Evolutionary conservation across 2,329 filamentous ascomycete species (phyloP), one percentile per base, ranked within the genome.

Genomic region (Sordariomycetes sp.): DNA sequence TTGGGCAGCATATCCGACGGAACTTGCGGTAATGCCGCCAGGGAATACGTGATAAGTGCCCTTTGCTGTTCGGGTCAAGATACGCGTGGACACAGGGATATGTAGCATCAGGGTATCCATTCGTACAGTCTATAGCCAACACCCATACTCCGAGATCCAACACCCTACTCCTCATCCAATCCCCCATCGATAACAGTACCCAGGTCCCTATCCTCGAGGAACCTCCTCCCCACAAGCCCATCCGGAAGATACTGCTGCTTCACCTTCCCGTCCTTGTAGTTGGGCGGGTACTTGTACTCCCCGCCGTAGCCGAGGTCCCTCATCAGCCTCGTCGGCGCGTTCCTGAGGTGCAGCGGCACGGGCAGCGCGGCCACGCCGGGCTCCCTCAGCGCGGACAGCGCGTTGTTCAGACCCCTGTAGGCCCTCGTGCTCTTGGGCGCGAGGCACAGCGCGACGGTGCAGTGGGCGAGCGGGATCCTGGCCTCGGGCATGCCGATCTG

Each of bases 401-500:
- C 92, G 60, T 88, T 94, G 62, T 87, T 88, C 16, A 97, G 72
- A 0, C 83, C 90, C 32, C 93, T 78, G 69, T 99, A 99, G 2
- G 88, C 86, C 40, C 92, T 78, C 1, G 91, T 97, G 64, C 87
- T 93, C 75, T 99, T 97, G 1, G 86, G 87, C 0, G 92, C 87
- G 18, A 90, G 75, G 3, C 86, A 82, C 54, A 97, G 78, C 0
- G 94, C 92, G 0, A 94, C 88, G 8, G 90, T 81, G 65, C 86
- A 89, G 72, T 99, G 94, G 0, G 89, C 92, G 6, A 99, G 80
- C 57, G 93, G 90, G 65, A 97, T 97, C 10, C 92, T 82, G 20
- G 91, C 93, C 72, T 99, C 94, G 1, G 94, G 94, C 81, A 97
- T 89, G 28, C 94, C 94, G 57, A 99, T 89, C 71, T 94, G 93